A percentile compares a stretch with the other conserved stretches of the same genome.
Evolutionary conservation across 192 early-diverging fungal species (phyloP).

Genomic region (Gigaspora rosea): DNA sequence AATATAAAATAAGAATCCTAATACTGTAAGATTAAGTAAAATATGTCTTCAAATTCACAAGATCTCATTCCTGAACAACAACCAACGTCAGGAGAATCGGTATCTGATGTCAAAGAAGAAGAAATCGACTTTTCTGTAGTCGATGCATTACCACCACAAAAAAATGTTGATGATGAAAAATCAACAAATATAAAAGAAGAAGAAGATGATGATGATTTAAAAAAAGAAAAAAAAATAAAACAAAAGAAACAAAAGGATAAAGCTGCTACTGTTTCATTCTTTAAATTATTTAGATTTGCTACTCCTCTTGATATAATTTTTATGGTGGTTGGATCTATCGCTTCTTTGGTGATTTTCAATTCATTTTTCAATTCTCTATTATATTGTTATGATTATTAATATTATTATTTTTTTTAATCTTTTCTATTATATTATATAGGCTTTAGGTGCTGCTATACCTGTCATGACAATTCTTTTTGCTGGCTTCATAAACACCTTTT

Average conservation of each 20-base stretch:
- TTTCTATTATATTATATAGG: slow-evolving; percentile 36
- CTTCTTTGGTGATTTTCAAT: not conserved
- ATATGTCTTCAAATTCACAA: too few species aligned
- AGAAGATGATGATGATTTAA: not conserved
- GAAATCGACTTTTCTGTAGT: slow-evolving; percentile 7
- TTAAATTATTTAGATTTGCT: slow-evolving; percentile 72
- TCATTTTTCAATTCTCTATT: not conserved
- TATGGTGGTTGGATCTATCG: slow-evolving; percentile 45
- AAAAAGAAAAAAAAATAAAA: slow-evolving; percentile 30
- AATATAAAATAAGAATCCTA: too few species aligned
- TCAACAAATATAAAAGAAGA: not conserved
- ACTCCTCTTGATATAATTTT: slow-evolving; percentile 56
- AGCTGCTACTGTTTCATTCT: slow-evolving; percentile 47
- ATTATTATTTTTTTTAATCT: not conserved
- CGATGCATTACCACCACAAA: slow-evolving; percentile 13
- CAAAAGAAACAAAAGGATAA: slow-evolving; percentile 20
- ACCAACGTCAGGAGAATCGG: too few species aligned
- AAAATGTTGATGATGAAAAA: not conserved
- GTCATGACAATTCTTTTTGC: slow-evolving; percentile 54
- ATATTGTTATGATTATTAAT: slow-evolving; percentile 18
- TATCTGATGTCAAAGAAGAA: not conserved
- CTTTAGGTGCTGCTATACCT: slow-evolving; percentile 45
- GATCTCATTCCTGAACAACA: too few species aligned
- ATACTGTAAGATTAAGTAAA: too few species aligned
- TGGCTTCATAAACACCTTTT: slow-evolving; percentile 49